A percentile compares a stretch with the other conserved stretches of the same genome.
Evolutionary conservation across 495 filamentous ascomycete genomes (phyloP).

Genomic region (Hyaloscypha bicolor): DNA sequence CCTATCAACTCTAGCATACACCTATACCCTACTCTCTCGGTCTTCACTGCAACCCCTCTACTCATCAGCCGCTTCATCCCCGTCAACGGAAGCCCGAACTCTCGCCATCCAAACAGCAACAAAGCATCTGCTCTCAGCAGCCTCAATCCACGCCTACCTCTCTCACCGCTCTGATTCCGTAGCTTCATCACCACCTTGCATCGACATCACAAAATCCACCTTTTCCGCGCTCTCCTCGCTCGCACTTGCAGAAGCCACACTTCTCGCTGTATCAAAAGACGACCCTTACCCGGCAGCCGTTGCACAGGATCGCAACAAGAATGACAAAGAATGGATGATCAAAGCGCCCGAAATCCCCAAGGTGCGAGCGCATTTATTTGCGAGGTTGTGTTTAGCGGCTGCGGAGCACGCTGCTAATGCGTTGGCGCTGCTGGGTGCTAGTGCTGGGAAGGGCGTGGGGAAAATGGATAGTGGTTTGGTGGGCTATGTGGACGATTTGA

Average conservation of each 20-base stretch:
- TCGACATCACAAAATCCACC: conserved; percentile 65
- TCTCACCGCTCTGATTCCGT: conserved; percentile 42
- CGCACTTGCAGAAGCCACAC: conserved; percentile 83
- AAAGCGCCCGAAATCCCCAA: conserved; percentile 82
- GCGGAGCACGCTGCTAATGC: conserved; percentile 68
- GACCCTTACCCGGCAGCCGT: conserved; percentile 86
- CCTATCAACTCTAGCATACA: conserved; percentile 74
- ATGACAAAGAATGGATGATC: conserved; percentile 92
- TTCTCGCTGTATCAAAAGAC: conserved; percentile 87
- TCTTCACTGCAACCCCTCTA: conserved; percentile 53
- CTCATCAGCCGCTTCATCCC: conserved; percentile 56
- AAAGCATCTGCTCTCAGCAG: conserved; percentile 73
- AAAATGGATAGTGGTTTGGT: conserved; percentile 66
- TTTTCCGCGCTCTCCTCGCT: conserved; percentile 73
- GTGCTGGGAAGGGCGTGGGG: conserved; percentile 32
- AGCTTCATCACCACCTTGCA: conserved; percentile 37
- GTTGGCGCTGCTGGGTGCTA: conserved; percentile 48
- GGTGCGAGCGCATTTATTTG: conserved; percentile 84
- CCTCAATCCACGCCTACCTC: conserved; percentile 75
- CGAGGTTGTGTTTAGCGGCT: conserved; percentile 80
- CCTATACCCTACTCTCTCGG: conserved; percentile 71
- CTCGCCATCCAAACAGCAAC: conserved; percentile 74
- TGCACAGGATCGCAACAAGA: conserved; percentile 72
- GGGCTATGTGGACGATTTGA: conserved; percentile 72
- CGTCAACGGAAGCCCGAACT: conserved; percentile 64